phyloP scores from a whole-genome alignment of 345 rosid genomes.

The Salix purpurea region DNA sequence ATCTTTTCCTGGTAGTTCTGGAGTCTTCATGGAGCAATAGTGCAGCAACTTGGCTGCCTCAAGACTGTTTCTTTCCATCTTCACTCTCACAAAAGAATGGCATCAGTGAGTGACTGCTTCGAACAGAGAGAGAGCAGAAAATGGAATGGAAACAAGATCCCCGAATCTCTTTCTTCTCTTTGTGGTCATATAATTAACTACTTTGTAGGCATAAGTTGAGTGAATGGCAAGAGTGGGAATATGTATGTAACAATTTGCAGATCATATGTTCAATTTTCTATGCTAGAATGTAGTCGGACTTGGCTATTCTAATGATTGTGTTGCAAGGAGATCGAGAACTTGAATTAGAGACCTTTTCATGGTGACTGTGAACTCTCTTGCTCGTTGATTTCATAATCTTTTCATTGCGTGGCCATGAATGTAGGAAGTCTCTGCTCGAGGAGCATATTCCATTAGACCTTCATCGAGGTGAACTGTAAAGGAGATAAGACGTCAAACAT shows the following conservation, averaged over 20 bases:
- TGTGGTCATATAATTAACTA: too few species aligned
- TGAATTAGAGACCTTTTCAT: too few species aligned
- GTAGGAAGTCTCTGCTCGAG: neutral
- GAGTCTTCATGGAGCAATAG: constrained; percentile 13
- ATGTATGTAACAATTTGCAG: too few species aligned
- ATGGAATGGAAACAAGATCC: neutral
- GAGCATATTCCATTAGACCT: neutral
- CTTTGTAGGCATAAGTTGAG: neutral
- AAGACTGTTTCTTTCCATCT: constrained; percentile 4
- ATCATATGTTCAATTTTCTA: too few species aligned
- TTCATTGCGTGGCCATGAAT: constrained; percentile 6
- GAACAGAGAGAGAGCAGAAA: too few species aligned
- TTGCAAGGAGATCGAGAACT: too few species aligned
- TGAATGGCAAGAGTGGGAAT: neutral
- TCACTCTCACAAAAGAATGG: neutral
- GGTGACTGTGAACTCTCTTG: too few species aligned
- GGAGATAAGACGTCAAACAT: neutral
- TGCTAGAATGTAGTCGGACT: too few species aligned
- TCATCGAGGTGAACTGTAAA: neutral
- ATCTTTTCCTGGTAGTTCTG: constrained; percentile 8
- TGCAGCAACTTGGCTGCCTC: constrained; percentile 3
- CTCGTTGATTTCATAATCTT: neutral
- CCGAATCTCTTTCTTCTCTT: neutral
- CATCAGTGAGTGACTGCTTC: neutral
- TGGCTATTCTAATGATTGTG: too few species aligned